Percentiles rank a stretch among this genome's conserved stretches.
Conservation (phyloP, 192 early-diverging fungal genomes). For the Coemansia sp. region DNA sequence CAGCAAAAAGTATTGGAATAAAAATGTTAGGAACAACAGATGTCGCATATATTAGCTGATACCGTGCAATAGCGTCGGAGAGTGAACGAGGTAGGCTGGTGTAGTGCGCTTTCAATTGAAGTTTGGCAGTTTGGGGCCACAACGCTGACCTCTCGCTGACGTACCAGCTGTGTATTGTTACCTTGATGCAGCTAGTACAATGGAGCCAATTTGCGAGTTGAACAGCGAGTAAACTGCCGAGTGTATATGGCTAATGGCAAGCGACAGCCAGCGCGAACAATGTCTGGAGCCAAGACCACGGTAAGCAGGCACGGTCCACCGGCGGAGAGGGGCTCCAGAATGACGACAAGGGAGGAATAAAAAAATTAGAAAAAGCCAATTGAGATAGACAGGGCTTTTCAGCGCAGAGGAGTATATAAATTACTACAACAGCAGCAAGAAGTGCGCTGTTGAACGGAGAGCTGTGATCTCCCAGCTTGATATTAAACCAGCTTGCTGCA, state of each 20-base stretch:
- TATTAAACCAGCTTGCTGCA: not conserved
- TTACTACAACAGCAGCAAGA: no score
- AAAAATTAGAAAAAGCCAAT: not conserved
- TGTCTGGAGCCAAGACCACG: no score
- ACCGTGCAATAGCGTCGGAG: not conserved
- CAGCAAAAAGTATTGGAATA: not conserved
- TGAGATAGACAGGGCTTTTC: not conserved
- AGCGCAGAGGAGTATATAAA: not conserved
- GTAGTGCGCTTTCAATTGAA: not conserved
- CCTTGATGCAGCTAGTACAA: no score
- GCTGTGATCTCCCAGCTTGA: no score
- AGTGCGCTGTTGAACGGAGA: not conserved
- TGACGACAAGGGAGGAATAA: not conserved
- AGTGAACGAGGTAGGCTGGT: not conserved
- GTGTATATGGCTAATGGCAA: no score
- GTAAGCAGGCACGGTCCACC: no score
- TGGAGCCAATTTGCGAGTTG: no score
- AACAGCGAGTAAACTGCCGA: no score
- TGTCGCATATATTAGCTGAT: not conserved
- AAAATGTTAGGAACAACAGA: not conserved
- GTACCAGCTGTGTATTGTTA: no score
- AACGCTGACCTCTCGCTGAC: no score
- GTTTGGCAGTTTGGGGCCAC: no score
- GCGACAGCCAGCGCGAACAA: no score
- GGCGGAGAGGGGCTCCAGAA: not conserved